Conservation (phyloP, 805 yeast genomes). For the Spathaspora hagerdaliae region DNA sequence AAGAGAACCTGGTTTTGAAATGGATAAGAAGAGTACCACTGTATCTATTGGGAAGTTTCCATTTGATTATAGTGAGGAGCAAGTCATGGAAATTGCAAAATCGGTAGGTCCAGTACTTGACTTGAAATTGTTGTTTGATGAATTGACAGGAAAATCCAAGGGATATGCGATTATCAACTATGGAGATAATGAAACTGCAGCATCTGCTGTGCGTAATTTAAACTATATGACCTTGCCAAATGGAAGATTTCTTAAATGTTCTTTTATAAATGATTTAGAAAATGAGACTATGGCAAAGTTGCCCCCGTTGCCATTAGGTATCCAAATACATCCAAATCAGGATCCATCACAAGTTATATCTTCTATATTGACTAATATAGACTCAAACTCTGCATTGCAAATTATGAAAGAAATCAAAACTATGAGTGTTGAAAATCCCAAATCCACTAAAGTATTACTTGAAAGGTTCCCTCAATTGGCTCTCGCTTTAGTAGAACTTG, state of each 20-base stretch:
- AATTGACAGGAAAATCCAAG: constrained; percentile 83
- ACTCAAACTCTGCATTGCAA: constrained; percentile 42
- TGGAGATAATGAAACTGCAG: constrained; percentile 79
- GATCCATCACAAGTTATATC: constrained; percentile 43
- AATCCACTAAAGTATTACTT: constrained; percentile 57
- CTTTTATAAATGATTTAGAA: constrained; percentile 22
- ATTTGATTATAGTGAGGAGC: constrained; percentile 90
- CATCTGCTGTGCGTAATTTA: constrained; percentile 84
- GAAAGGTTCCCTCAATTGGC: constrained; percentile 75
- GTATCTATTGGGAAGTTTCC: constrained; percentile 88
- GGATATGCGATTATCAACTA: constrained; percentile 89
- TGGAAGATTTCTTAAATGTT: constrained; percentile 69
- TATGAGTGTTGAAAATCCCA: constrained; percentile 55
- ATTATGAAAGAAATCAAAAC: constrained; percentile 55
- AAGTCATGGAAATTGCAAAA: constrained; percentile 77
- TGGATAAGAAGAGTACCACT: constrained; percentile 12
- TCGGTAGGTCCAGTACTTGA: constrained; percentile 86
- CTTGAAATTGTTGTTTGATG: constrained; percentile 76
- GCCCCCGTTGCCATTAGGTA: constrained; percentile 40
- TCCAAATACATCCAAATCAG: constrained; percentile 37
- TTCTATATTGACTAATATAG: constrained; percentile 42
- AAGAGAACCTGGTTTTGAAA: neutral
- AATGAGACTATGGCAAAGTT: constrained; percentile 20
- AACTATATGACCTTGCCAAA: constrained; percentile 55
- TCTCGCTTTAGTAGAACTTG: constrained; percentile 75